Percentiles rank a stretch among this genome's conserved stretches.
Conservation (phyloP, 164 flowering plant species). For the Chimonanthus praecox region DNA sequence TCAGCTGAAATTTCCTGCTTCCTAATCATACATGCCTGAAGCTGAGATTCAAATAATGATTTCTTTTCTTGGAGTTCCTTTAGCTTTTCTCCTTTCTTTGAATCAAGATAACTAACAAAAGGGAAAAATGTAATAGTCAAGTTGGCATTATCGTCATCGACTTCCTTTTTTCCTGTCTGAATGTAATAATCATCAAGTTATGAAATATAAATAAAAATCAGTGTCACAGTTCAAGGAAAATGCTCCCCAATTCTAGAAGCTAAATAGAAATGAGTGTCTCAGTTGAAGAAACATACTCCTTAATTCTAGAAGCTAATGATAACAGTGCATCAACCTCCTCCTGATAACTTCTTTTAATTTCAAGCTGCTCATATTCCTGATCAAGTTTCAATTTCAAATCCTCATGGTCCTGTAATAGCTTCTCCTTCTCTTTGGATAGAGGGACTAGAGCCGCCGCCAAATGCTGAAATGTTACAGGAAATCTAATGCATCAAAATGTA, state of each 20-base stretch:
- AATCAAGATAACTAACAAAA: conserved; percentile 51
- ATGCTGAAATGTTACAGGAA: conserved; percentile 47
- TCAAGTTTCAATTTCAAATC: conserved; percentile 56
- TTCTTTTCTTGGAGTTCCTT: conserved; percentile 67
- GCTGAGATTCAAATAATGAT: conserved; percentile 46
- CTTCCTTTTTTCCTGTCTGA: too few relatives aligned
- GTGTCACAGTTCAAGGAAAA: conserved; percentile 11
- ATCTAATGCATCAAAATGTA: not conserved
- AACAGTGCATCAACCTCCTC: conserved; percentile 53
- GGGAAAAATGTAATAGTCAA: conserved; percentile 9
- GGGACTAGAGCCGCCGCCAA: conserved; percentile 65
- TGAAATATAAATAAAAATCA: not conserved
- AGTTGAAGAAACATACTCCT: conserved; percentile 45
- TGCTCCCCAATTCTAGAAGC: conserved; percentile 70
- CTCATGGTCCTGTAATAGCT: conserved; percentile 41
- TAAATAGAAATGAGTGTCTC: conserved; percentile 21
- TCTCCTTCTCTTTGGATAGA: conserved; percentile 60
- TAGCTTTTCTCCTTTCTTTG: conserved; percentile 64
- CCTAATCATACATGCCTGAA: conserved; percentile 44
- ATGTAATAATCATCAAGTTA: conserved; percentile 5
- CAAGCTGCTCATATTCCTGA: conserved; percentile 45
- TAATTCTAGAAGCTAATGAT: conserved; percentile 46
- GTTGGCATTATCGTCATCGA: too few relatives aligned
- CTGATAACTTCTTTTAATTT: conserved; percentile 43
- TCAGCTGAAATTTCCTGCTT: conserved; percentile 53